Conservation (phyloP, 768 basidiomycete genomes). For the Suillus bovinus region DNA sequence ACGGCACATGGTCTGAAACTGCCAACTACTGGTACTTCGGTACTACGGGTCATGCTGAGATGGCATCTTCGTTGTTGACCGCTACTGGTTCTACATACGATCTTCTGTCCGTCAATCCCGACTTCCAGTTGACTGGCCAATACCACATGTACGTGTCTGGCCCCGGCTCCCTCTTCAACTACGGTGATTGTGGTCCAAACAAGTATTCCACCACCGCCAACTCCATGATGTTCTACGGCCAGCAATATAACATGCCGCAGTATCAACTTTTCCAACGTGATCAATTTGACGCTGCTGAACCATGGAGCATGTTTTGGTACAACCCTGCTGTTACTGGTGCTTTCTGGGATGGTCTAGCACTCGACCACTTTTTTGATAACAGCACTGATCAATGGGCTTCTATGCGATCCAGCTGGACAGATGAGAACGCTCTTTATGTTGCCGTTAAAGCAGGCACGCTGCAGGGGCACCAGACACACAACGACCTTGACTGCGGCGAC, state of each 20-base stretch:
- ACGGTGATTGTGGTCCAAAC: conserved; percentile 71
- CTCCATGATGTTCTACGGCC: conserved; percentile 75
- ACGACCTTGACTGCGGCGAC: conserved; percentile 92
- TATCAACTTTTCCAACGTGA: conserved; percentile 93
- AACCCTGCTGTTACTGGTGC: conserved; percentile 80
- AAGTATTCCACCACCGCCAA: conserved; percentile 96
- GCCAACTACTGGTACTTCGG: conserved; percentile 97
- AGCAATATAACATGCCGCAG: conserved; percentile 64
- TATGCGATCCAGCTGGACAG: conserved; percentile 93
- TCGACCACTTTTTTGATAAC: conserved; percentile 84
- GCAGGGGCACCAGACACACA: conserved; percentile 89
- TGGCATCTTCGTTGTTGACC: conserved; percentile 76
- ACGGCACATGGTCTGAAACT: conserved; percentile 94
- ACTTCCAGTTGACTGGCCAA: conserved; percentile 67
- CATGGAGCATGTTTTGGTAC: conserved; percentile 95
- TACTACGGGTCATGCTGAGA: conserved; percentile 87
- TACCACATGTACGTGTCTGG: conserved; percentile 92
- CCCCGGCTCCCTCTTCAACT: conserved; percentile 81
- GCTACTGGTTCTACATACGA: conserved; percentile 86
- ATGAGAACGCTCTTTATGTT: conserved; percentile 76
- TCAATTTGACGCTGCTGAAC: conserved; percentile 76
- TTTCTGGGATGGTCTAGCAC: conserved; percentile 84
- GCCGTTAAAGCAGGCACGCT: conserved; percentile 86
- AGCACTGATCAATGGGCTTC: conserved; percentile 80
- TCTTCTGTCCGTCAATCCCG: conserved; percentile 69